Evolutionary conservation across 768 basidiomycete genomes (phyloP).

Genomic region (Termitomyces sp.): DNA sequence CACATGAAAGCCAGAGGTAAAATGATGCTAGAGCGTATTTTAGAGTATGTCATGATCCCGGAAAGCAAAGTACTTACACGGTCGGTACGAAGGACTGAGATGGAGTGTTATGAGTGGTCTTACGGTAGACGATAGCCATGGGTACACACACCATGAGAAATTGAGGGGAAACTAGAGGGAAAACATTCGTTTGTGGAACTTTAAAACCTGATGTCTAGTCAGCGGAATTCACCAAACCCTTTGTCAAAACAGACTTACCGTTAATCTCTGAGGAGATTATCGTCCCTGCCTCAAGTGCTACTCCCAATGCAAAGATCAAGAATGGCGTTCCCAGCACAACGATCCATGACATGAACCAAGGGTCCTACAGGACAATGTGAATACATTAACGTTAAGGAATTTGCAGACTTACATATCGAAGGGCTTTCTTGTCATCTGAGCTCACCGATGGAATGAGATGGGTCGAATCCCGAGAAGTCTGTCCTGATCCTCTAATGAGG

Average conservation of each 20-base stretch:
- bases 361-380: slow-evolving; percentile 20
- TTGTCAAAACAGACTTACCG: slow-evolving; percentile 26
- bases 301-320: slow-evolving; percentile 38
- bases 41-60: neutral
- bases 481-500: slow-evolving; percentile 18
- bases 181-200: slow-evolving; percentile 44
- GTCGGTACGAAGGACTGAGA: slow-evolving; percentile 55
- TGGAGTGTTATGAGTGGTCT: neutral
- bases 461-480: slow-evolving; percentile 35
- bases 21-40: slow-evolving; percentile 27
- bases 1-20: slow-evolving; percentile 46
- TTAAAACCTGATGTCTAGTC: slow-evolving; percentile 37
- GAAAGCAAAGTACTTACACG: slow-evolving; percentile 22
- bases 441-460: slow-evolving; percentile 44
- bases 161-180: slow-evolving; percentile 42
- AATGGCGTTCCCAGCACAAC: slow-evolving; percentile 33
- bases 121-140: neutral
- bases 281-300: slow-evolving; percentile 42
- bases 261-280: slow-evolving; percentile 32
- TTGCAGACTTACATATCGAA: slow-evolving; percentile 36
- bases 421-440: slow-evolving; percentile 24
- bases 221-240: neutral
- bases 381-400: neutral
- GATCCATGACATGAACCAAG: slow-evolving; percentile 26
- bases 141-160: slow-evolving; percentile 33